Conservation (phyloP, 2,329 filamentous ascomycete genomes). For the Leptographium galeiforme region DNA sequence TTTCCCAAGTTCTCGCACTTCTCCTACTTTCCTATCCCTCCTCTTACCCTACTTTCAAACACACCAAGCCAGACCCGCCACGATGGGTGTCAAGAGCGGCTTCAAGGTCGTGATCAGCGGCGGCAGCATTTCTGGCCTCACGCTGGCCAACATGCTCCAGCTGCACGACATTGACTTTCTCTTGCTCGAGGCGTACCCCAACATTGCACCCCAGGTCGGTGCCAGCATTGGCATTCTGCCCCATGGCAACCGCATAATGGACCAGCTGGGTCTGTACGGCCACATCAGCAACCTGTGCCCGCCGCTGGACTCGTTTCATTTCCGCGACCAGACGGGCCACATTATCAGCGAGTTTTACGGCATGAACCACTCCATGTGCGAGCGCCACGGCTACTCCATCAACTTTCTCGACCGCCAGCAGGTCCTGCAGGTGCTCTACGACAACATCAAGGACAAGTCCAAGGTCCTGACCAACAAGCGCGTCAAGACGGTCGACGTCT, state of each 20-base stretch:
- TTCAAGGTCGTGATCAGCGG: slow-evolving; percentile 33
- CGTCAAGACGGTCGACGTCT: slow-evolving; percentile 16
- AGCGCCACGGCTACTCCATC: slow-evolving; percentile 18
- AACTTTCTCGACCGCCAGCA: slow-evolving; percentile 23
- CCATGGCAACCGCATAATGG: slow-evolving; percentile 29
- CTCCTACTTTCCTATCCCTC: neutral
- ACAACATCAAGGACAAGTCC: slow-evolving; percentile 19
- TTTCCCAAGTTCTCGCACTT: neutral
- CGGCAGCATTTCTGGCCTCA: slow-evolving; percentile 33
- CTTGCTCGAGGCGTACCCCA: slow-evolving; percentile 28
- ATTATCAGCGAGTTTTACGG: slow-evolving; percentile 12
- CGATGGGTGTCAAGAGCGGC: neutral
- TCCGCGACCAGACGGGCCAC: slow-evolving; percentile 6
- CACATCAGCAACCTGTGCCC: slow-evolving; percentile 9
- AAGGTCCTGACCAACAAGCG: slow-evolving; percentile 17
- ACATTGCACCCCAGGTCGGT: slow-evolving; percentile 31
- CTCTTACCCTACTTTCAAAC: neutral
- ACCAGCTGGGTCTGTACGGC: slow-evolving; percentile 32
- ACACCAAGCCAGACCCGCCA: neutral
- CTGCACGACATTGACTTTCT: slow-evolving; percentile 31
- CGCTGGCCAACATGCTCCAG: slow-evolving; percentile 31
- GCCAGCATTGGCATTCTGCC: slow-evolving; percentile 32
- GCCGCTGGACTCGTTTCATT: slow-evolving; percentile 6
- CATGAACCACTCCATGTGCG: slow-evolving; percentile 6
- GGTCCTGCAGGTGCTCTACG: slow-evolving; percentile 20